phyloP scores from a whole-genome alignment of 208 protist genomes.

The Leishmania mexicana region DNA sequence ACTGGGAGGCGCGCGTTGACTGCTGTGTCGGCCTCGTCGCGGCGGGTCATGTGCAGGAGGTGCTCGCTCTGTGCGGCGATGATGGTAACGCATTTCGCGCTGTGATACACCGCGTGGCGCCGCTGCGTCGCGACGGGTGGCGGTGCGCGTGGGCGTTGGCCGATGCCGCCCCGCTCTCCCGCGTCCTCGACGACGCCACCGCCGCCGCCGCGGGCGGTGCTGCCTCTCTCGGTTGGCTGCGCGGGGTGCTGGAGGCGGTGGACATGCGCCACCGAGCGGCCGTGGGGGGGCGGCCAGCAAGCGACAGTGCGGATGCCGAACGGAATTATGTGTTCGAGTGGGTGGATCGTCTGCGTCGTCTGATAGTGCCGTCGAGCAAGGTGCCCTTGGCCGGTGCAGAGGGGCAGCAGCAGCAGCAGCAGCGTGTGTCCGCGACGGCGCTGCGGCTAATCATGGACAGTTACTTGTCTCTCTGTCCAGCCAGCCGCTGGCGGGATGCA shows the following conservation, averaged over 20 bases:
- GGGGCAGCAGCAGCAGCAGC: background rate
- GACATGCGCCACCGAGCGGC: constrained; percentile 15
- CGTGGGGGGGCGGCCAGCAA: background rate
- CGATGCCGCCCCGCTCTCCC: constrained; percentile 25
- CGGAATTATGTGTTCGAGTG: constrained; percentile 21
- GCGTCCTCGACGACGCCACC: constrained; percentile 8
- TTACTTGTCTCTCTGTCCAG: constrained; percentile 37
- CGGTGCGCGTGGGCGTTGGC: constrained; percentile 34
- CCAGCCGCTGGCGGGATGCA: constrained; percentile 37
- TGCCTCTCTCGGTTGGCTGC: constrained; percentile 23
- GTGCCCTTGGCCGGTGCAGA: background rate
- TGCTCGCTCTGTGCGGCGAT: constrained; percentile 33
- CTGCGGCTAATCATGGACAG: constrained; percentile 31
- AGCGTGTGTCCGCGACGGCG: constrained; percentile 3
- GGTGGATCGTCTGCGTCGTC: constrained; percentile 22
- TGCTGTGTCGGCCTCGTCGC: constrained; percentile 44
- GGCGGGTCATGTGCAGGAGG: constrained; percentile 32
- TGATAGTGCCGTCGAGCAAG: constrained; percentile 1
- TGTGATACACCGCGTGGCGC: constrained; percentile 21
- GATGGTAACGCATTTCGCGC: constrained; percentile 30
- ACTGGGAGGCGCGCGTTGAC: constrained; percentile 33
- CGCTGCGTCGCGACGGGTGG: constrained; percentile 34
- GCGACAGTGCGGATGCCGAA: background rate
- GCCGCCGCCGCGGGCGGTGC: background rate
- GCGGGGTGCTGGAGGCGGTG: constrained; percentile 27